These are phyloP conservation scores for Themeda triandra DNA, from an alignment of 176 grass and related monocot genomes.

Conservation along the genomic window DNA sequence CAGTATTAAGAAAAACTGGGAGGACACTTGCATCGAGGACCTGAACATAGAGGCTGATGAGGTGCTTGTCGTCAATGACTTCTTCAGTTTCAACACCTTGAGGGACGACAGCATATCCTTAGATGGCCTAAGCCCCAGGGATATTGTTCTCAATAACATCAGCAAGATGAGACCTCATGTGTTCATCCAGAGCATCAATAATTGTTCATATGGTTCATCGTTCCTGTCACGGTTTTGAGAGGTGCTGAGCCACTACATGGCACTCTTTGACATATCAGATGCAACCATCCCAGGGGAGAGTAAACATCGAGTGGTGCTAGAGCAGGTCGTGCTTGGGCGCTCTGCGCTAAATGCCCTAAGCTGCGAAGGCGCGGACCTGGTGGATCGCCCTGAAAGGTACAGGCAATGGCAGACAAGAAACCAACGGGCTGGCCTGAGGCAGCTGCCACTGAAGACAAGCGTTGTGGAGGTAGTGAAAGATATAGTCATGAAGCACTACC, in stretches of 20 bases:
- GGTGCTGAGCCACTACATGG: neutral
- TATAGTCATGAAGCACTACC: neutral
- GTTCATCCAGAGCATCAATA: neutral
- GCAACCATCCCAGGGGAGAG: neutral
- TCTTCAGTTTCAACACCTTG: neutral
- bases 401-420: neutral
- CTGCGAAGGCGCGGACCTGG: neutral
- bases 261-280: neutral
- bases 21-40: constrained; percentile 16
- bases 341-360: neutral
- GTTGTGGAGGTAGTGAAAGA: neutral
- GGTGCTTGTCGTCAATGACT: constrained; percentile 33
- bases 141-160: no score
- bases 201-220: neutral
- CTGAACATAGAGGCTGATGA: constrained; percentile 22
- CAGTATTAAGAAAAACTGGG: constrained; percentile 21
- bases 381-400: neutral
- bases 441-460: neutral
- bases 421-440: neutral
- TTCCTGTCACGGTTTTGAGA: neutral
- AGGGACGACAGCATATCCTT: no score
- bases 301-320: neutral
- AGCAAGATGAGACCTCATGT: no score
- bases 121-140: no score
- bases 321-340: neutral